Evolutionary conservation across 2,329 filamentous ascomycete species (phyloP).

Genomic region (Ascochyta clinopodiicola): DNA sequence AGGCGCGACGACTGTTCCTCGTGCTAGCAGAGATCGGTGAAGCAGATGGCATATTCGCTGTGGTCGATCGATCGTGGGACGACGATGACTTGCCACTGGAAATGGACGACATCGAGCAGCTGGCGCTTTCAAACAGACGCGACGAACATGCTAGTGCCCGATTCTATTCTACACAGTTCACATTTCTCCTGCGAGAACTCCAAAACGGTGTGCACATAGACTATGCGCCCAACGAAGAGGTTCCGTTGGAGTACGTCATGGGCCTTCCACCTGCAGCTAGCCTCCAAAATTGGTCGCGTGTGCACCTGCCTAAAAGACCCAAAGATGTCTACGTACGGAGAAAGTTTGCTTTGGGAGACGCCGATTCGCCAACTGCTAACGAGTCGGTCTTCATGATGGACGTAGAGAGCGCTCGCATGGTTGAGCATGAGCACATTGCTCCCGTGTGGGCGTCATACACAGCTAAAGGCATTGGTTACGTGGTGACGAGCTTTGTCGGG

Average conservation of each 20-base stretch:
- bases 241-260: slow-evolving; percentile 72
- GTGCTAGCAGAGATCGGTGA: slow-evolving; percentile 73
- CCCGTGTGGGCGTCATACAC: slow-evolving; percentile 75
- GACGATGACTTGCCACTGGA: slow-evolving; percentile 76
- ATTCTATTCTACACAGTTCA: slow-evolving; percentile 74
- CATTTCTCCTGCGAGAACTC: slow-evolving; percentile 71
- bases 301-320: slow-evolving; percentile 68
- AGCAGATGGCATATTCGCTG: slow-evolving; percentile 75
- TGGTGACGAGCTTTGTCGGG: slow-evolving; percentile 70
- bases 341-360: slow-evolving; percentile 59
- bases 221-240: slow-evolving; percentile 71
- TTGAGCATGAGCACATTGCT: slow-evolving; percentile 73
- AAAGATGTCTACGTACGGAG: slow-evolving; percentile 65
- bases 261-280: slow-evolving; percentile 57
- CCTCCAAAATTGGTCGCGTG: slow-evolving; percentile 62
- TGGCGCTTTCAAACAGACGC: slow-evolving; percentile 65
- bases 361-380: slow-evolving; percentile 38
- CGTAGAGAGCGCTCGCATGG: slow-evolving; percentile 62
- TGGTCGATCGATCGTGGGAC: slow-evolving; percentile 79
- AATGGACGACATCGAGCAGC: slow-evolving; percentile 68
- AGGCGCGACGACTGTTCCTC: slow-evolving; percentile 73
- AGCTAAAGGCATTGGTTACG: slow-evolving; percentile 67
- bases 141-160: slow-evolving; percentile 70
- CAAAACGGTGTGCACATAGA: slow-evolving; percentile 66
- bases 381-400: slow-evolving; percentile 65